Evolutionary conservation across 2,329 filamentous ascomycete species (phyloP).

Genomic region (Neonectria neomacrospora): DNA sequence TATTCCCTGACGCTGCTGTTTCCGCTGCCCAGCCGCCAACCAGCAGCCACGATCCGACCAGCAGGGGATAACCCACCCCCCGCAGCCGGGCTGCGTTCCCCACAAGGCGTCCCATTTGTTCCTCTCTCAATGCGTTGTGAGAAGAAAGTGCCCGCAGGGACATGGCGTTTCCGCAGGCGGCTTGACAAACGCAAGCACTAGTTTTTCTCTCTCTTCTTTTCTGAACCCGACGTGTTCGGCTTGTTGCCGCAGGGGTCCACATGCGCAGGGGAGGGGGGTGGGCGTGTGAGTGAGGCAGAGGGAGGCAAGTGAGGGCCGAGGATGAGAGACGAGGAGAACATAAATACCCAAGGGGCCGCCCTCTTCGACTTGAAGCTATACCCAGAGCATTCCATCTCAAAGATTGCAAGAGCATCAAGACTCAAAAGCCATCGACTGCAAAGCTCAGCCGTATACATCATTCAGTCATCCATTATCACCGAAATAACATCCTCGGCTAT

Average conservation of each 20-base stretch:
- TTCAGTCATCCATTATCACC: neutral
- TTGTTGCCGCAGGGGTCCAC: constrained; percentile 28
- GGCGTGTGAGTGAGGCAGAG: neutral
- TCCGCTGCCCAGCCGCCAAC: constrained; percentile 4
- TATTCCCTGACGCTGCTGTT: neutral
- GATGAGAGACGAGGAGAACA: constrained; percentile 23
- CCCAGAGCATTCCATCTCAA: neutral
- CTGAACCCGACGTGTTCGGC: constrained; percentile 22
- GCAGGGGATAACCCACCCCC: neutral
- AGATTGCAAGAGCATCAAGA: constrained; percentile 3
- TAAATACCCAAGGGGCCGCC: constrained; percentile 40
- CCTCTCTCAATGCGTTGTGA: constrained; percentile 3
- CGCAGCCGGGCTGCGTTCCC: constrained; percentile 11
- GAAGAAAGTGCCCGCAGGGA: constrained; percentile 4
- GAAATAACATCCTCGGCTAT: constrained; percentile 8
- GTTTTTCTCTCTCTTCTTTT: neutral
- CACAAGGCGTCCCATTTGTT: constrained; percentile 15
- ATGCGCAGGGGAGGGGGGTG: constrained; percentile 16
- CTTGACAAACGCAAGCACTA: neutral
- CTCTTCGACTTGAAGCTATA: constrained; percentile 7
- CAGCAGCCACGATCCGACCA: constrained; percentile 14
- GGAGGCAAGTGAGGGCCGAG: constrained; percentile 17
- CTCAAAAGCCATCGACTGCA: neutral
- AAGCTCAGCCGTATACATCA: neutral
- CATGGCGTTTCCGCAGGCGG: constrained; percentile 2